phyloP scores from a whole-genome alignment of 495 filamentous ascomycete genomes.

The Opeltia flavorubescens region DNA sequence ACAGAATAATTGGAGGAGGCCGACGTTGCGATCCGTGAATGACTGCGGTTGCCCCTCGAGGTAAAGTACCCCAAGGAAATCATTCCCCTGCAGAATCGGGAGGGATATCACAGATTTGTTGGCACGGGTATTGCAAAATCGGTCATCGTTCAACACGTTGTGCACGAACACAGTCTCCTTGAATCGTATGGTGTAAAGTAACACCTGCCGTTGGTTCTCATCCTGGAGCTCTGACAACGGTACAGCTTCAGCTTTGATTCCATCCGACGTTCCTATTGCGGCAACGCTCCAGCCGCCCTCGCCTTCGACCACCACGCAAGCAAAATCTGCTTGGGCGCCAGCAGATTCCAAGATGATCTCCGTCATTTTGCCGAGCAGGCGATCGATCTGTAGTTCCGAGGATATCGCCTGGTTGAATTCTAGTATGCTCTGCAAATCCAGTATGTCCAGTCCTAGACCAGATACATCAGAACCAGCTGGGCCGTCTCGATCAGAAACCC shows the following conservation, averaged over 20 bases:
- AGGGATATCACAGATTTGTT: constrained; percentile 74
- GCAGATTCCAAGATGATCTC: constrained; percentile 80
- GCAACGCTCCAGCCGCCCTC: constrained; percentile 61
- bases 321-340: constrained; percentile 61
- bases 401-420: constrained; percentile 84
- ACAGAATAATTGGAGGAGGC: constrained; percentile 70
- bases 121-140: constrained; percentile 65
- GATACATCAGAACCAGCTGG: constrained; percentile 4
- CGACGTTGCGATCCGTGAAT: constrained; percentile 79
- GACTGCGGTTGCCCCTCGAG: constrained; percentile 68
- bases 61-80: constrained; percentile 72
- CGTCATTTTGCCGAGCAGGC: constrained; percentile 75
- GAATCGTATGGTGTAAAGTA: constrained; percentile 72
- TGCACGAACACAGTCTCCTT: constrained; percentile 71
- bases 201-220: constrained; percentile 62
- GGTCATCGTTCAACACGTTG: constrained; percentile 70
- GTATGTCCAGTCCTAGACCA: constrained; percentile 45
- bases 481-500: neutral
- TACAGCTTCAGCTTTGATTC: constrained; percentile 39
- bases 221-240: constrained; percentile 48
- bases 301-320: constrained; percentile 63
- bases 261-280: constrained; percentile 48
- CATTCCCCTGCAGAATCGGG: constrained; percentile 66
- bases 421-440: constrained; percentile 75
- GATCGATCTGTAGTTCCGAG: constrained; percentile 73